Conservation (phyloP, 108 stramenopile species). For the Discostella stelligeroides region DNA sequence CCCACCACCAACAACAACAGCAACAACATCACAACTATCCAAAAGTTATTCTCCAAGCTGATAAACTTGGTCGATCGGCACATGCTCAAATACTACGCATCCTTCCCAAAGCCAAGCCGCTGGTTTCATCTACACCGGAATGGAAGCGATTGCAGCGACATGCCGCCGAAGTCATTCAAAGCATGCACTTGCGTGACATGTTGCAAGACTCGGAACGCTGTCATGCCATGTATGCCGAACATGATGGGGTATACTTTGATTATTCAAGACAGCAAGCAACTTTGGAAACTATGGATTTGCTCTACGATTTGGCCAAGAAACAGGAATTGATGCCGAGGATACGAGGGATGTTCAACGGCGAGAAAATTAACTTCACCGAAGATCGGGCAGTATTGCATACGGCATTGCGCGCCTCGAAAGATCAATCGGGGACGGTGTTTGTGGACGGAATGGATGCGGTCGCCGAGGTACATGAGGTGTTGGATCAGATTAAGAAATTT, state of each 20-base stretch:
- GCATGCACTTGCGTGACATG: conserved; percentile 75
- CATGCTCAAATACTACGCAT: conserved; percentile 11
- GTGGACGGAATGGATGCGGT: conserved; percentile 92
- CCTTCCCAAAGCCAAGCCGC: conserved; percentile 23
- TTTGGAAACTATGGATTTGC: conserved; percentile 77
- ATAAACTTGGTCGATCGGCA: conserved; percentile 1
- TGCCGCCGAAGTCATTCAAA: conserved; percentile 54
- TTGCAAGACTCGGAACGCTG: conserved; percentile 71
- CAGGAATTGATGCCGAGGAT: conserved; percentile 77
- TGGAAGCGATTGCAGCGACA: conserved; percentile 77
- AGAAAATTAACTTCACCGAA: conserved; percentile 98
- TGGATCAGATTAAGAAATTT: conserved; percentile 91
- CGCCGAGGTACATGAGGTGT: conserved; percentile 90
- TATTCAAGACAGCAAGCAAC: conserved; percentile 85
- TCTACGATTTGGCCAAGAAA: conserved; percentile 73
- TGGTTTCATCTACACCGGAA: conserved; percentile 71
- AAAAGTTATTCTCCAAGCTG: conserved; percentile 1
- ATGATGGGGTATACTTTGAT: conserved; percentile 91
- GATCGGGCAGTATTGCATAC: conserved; percentile 96
- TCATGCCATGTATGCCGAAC: conserved; percentile 72
- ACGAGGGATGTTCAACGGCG: conserved; percentile 87
- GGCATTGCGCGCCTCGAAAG: conserved; percentile 88
- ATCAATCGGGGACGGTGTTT: conserved; percentile 61
- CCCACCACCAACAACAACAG: too few species aligned
- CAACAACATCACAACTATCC: conserved; percentile 7